Base-by-base conservation (phyloP, 2,329 filamentous ascomycete species). In the Diplocarpon rosae region DNA sequence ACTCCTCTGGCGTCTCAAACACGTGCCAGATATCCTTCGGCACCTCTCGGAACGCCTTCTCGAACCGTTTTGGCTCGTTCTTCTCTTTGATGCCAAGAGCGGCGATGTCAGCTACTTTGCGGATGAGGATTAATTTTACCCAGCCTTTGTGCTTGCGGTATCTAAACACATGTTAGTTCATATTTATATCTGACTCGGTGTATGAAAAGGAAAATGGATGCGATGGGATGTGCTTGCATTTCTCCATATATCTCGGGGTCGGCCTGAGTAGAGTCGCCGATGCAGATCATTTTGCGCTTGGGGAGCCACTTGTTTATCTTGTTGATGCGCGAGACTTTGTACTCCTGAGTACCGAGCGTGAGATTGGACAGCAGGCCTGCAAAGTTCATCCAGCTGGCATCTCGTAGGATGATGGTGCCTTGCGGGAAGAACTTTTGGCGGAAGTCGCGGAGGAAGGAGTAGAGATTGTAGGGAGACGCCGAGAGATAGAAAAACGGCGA, bases 401-500 rank as follows among this genome's bases (percentile, higher is more conserved):
- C 87, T 32, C 90, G 81, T 6, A 96, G 73, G 30, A 95, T 77
- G 50, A 95, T 72, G 17, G 86, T 86, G 10, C 90, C 90, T 2
- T 73, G 73, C 0, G 83, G 85, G 59, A 81, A 96, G 63, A 83
- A 67, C 1, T 70, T 61, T 43, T 80, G 67, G 30, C 87, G 72
- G 65, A 96, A 96, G 1, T 71, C 63, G 45, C 75, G 80, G 17
- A 96, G 72, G 64, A 95, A 92, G 0, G 85, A 83, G 59, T 95
- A 95, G 9, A 96, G 75, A 56, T 93, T 95, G 69, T 95, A 95
- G 0, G 90, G 90, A 0, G 88, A 94, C 0, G 90, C 89, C 0
- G 86, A 93, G 37, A 96, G 75, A 64, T 96, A 96, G 69, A 94
- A 95, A 73, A 85, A 95, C 0, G 87, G 76, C 1, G 87, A 82